Conservation (phyloP, 768 basidiomycete genomes). For the Suillus occidentalis region DNA sequence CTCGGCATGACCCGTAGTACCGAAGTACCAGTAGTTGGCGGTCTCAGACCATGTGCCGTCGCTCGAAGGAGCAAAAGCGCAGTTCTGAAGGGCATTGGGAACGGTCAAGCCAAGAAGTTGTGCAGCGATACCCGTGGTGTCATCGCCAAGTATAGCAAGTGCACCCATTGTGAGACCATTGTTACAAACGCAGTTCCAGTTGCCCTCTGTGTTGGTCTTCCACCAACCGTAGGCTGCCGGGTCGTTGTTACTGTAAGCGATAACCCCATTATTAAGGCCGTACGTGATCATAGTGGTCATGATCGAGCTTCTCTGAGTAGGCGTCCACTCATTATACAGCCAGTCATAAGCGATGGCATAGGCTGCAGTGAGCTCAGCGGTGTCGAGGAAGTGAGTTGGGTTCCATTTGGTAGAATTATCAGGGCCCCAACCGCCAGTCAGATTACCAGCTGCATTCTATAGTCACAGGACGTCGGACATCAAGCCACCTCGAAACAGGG, state of each 20-base stretch:
- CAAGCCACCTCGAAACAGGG: background rate
- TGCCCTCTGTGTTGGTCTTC: slow-evolving; percentile 69
- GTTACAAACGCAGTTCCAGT: slow-evolving; percentile 99
- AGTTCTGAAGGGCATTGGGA: slow-evolving; percentile 74
- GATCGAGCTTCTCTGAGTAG: slow-evolving; percentile 69
- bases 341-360: slow-evolving; percentile 96
- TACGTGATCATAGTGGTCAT: slow-evolving; percentile 70
- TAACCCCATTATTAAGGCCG: slow-evolving; percentile 69
- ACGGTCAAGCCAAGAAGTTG: slow-evolving; percentile 68
- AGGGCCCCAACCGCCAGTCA: slow-evolving; percentile 64
- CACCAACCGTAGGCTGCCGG: slow-evolving; percentile 68
- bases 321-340: slow-evolving; percentile 83
- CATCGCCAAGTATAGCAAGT: slow-evolving; percentile 86
- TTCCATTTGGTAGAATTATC: slow-evolving; percentile 76
- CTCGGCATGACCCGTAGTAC: slow-evolving; percentile 88
- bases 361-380: slow-evolving; percentile 85
- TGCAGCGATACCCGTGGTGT: slow-evolving; percentile 69
- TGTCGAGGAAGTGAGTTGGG: slow-evolving; percentile 85
- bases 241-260: slow-evolving; percentile 45
- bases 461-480: background rate
- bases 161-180: slow-evolving; percentile 85
- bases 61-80: slow-evolving; percentile 55
- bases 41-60: slow-evolving; percentile 96
- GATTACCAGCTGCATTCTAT: slow-evolving; percentile 77
- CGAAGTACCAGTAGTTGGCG: slow-evolving; percentile 94